Percentiles rank a stretch among this genome's conserved stretches.
Conservation (phyloP, 495 filamentous ascomycete species). For the Aspergillus funiculosus region DNA sequence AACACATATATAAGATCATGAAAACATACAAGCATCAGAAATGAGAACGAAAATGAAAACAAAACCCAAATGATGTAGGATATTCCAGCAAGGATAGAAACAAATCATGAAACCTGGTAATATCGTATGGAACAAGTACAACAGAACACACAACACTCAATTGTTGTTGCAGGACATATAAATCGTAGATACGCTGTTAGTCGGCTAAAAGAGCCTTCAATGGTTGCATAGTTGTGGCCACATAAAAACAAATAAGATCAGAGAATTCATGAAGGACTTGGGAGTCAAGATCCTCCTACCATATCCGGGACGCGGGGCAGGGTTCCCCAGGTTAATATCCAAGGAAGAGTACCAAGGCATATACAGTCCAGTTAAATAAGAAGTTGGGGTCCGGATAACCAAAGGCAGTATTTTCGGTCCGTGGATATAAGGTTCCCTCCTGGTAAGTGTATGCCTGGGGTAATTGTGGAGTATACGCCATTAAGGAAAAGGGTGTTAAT, state of each 20-base stretch:
- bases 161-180: no score
- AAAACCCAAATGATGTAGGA: not conserved
- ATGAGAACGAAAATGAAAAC: not conserved
- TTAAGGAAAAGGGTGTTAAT: slow-evolving; percentile 1
- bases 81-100: slow-evolving; percentile 4
- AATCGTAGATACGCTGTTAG: not conserved
- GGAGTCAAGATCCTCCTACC: slow-evolving; percentile 1
- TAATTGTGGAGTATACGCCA: slow-evolving; percentile 1
- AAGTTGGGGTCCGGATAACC: slow-evolving; percentile 2
- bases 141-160: no score
- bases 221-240: not conserved
- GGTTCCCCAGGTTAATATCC: not conserved
- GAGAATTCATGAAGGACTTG: not conserved
- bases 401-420: slow-evolving; percentile 6
- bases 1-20: not conserved
- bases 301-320: not conserved
- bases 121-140: not conserved
- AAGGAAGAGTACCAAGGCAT: not conserved
- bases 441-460: slow-evolving; percentile 1
- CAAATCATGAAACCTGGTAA: not conserved
- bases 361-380: not conserved
- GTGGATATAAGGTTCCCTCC: slow-evolving; percentile 4
- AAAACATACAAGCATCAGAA: not conserved
- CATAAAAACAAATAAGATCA: not conserved
- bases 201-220: not conserved